phyloP scores from a whole-genome alignment of 1,284 basidiomycete genomes.

The Pulveroboletus sp. region DNA sequence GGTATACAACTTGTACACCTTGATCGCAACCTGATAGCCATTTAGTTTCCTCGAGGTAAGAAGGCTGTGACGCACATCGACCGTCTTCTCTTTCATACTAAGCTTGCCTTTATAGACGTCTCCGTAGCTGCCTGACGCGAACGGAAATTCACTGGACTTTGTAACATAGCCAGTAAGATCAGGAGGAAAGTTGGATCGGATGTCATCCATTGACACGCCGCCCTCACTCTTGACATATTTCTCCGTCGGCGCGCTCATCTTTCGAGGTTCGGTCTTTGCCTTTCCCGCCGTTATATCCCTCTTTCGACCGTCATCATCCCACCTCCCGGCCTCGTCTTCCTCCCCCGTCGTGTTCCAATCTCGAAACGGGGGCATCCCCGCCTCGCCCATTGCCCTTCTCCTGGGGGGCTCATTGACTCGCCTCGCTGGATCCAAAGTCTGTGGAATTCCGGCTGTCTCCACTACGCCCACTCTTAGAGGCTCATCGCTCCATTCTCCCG shows the following conservation, averaged over 20 bases:
- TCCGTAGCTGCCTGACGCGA: neutral
- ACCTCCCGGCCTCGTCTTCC: neutral
- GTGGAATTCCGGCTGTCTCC: neutral
- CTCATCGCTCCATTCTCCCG: too few species aligned
- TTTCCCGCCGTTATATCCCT: neutral
- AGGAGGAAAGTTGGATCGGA: neutral
- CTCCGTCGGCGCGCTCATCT: neutral
- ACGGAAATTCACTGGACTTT: neutral
- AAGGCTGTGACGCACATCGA: neutral
- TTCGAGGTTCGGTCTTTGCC: neutral
- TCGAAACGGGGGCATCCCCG: neutral
- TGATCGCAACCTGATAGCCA: conserved; percentile 2
- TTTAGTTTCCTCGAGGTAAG: neutral
- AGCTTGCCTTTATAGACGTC: neutral
- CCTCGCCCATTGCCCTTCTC: neutral
- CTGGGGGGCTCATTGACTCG: neutral
- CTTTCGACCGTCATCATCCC: neutral
- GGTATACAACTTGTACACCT: neutral
- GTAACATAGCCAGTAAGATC: conserved; percentile 3
- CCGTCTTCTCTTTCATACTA: neutral
- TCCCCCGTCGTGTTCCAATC: neutral
- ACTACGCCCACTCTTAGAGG: neutral
- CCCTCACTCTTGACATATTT: neutral
- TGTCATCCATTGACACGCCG: neutral
- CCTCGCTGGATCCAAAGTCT: neutral